phyloP scores from a whole-genome alignment of 139 green algal species.

The Microglena sp. region DNA sequence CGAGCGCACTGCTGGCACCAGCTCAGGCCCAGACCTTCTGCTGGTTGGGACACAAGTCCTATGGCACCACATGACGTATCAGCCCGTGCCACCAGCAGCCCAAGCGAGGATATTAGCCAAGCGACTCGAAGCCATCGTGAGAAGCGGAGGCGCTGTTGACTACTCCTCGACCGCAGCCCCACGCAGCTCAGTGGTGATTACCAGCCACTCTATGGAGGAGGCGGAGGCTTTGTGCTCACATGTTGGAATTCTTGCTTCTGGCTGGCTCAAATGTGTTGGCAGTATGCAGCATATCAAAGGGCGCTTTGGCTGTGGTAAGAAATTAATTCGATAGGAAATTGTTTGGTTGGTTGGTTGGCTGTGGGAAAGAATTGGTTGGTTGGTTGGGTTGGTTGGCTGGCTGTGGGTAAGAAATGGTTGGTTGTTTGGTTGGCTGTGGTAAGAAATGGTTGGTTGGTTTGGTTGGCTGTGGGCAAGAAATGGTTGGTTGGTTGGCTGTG shows the following conservation, averaged over 20 bases:
- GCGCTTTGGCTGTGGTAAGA: no score
- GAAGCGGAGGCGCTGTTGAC: background rate
- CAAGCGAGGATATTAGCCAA: background rate
- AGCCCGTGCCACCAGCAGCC: background rate
- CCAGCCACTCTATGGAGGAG: slow-evolving; percentile 89
- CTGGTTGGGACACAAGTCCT: background rate
- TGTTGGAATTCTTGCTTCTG: background rate
- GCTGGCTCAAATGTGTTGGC: background rate
- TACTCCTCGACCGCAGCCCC: background rate
- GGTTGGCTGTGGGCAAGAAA: no score
- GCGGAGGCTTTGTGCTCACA: slow-evolving; percentile 73
- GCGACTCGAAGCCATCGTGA: background rate
- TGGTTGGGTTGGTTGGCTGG: no score
- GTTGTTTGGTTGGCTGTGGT: no score
- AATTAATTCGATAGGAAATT: no score
- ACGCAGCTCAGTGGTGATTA: slow-evolving; percentile 63
- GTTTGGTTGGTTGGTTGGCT: no score
- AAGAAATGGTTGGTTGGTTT: no score
- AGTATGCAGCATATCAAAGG: background rate
- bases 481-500: no score
- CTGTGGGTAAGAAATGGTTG: no score
- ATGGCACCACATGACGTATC: background rate
- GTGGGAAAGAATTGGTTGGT: no score
- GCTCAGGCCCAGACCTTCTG: background rate
- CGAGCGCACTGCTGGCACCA: slow-evolving; percentile 25